Base-by-base conservation (phyloP, 768 basidiomycete species). In the Mycena pura region DNA sequence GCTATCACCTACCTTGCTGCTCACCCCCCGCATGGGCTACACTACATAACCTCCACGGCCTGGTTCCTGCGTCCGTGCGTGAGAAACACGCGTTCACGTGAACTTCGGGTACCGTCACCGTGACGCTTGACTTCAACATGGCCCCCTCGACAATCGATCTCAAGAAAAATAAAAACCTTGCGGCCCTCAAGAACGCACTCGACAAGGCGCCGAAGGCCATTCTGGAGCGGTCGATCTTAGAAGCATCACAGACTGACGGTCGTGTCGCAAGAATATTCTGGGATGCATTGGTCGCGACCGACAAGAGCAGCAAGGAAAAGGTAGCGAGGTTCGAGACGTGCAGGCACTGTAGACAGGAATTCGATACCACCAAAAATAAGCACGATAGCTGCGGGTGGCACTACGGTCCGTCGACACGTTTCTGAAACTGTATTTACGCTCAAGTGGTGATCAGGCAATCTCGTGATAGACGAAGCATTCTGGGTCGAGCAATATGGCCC, bases 261-360 rank as follows among this genome's bases (percentile, higher is more conserved):
- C 55, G 28, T 29, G 55, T 57, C 45, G 55, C 55, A 45, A 47
- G 47, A 22, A 48, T 47, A 40, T 57, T 57, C 55, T 57, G 55
- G 55, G 46, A 48, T 15, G 38, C 38, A 22, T 22, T 57, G 6
- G 55, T 57, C 38, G 34, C 34, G 46, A 45, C 32, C 3, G 46
- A 27, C 0, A n/a, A 15, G 29, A n/a, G 53, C 31, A 32, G 3
- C 1, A 29, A 28, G 19, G 31, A 8, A 15, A 17, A 17, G 10
- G 34, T 17, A 36, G 39, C 51, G 1, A 57, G 43, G 46, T 48
- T 39, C n/a, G 46, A 46, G 27, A 57, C 55, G 10, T 57, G 55
- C 27, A 27, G 45, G 11, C 55, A 39, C 36, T 57, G 55, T 38
- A 36, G 28, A 21, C n/a, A 47, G 27, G 44, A 36, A 3, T 57